Evolutionary conservation across 257 asterid genomes (phyloP).

Genomic region (Verbena officinalis): DNA sequence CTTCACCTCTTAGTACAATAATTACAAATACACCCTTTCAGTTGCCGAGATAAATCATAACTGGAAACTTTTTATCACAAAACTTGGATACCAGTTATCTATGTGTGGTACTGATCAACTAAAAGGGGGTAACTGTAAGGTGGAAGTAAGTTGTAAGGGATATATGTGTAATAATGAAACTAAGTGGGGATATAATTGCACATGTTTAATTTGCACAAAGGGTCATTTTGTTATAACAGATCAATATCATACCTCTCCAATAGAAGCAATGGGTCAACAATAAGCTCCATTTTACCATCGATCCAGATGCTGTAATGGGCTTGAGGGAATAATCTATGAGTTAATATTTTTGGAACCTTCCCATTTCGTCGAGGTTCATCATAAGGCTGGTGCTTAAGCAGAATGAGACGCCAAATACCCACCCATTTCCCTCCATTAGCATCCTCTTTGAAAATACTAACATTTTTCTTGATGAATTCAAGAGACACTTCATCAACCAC

Average conservation of each 20-base stretch:
- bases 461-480: conserved; percentile 68
- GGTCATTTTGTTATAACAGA: not conserved
- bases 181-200: too few relatives aligned
- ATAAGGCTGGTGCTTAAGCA: conserved; percentile 84
- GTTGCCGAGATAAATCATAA: too few relatives aligned
- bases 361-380: conserved; percentile 99
- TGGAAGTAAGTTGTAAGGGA: too few relatives aligned
- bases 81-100: too few relatives aligned
- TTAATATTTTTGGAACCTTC: conserved; percentile 94
- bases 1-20: too few relatives aligned
- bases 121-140: too few relatives aligned
- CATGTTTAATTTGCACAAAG: too few relatives aligned
- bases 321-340: conserved; percentile 91
- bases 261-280: conserved; percentile 90
- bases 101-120: too few relatives aligned
- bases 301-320: conserved; percentile 97
- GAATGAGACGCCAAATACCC: conserved; percentile 91
- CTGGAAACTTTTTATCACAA: too few relatives aligned
- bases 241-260: conserved; percentile 74
- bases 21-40: too few relatives aligned
- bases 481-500: conserved; percentile 93
- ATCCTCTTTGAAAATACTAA: conserved; percentile 72
- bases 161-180: too few relatives aligned
- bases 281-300: conserved; percentile 99
- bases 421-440: conserved; percentile 87